Evolutionary conservation across 352 stramenopile genomes (phyloP).

Genomic region (Aphanomyces invadans): DNA sequence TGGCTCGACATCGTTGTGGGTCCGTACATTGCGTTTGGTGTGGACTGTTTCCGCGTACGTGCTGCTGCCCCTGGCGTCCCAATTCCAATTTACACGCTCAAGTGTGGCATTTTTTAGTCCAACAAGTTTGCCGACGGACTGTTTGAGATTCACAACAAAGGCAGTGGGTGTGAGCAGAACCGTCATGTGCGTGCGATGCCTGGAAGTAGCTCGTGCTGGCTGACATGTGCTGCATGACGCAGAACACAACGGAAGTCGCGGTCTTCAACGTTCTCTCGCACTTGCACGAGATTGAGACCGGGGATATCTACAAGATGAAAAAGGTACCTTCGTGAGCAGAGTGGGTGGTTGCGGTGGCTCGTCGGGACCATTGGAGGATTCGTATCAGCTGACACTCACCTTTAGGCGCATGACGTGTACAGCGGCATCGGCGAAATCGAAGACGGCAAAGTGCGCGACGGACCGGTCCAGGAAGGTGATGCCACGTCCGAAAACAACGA

Average conservation of each 20-base stretch:
- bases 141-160: conserved; percentile 91
- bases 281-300: conserved; percentile 87
- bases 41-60: conserved; percentile 66
- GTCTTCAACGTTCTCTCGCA: conserved; percentile 89
- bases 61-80: too few relatives aligned
- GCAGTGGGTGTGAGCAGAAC: conserved; percentile 90
- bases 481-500: conserved; percentile 13
- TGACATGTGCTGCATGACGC: not conserved
- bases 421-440: conserved; percentile 56
- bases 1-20: conserved; percentile 89
- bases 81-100: too few relatives aligned
- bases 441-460: not conserved
- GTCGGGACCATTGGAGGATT: too few relatives aligned
- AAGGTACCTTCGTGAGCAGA: conserved; percentile 45
- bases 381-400: not conserved
- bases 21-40: conserved; percentile 87
- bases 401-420: conserved; percentile 72
- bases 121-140: conserved; percentile 77
- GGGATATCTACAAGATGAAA: conserved; percentile 78
- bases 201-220: too few relatives aligned
- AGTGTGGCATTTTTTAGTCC: conserved; percentile 6
- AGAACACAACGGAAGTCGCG: conserved; percentile 88
- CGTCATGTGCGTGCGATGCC: conserved; percentile 64
- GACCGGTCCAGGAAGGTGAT: not conserved
- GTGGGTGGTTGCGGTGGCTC: too few relatives aligned